Evolutionary conservation across 106 monocot species (phyloP).

Genomic region (Dendrobium chrysotoxum): DNA sequence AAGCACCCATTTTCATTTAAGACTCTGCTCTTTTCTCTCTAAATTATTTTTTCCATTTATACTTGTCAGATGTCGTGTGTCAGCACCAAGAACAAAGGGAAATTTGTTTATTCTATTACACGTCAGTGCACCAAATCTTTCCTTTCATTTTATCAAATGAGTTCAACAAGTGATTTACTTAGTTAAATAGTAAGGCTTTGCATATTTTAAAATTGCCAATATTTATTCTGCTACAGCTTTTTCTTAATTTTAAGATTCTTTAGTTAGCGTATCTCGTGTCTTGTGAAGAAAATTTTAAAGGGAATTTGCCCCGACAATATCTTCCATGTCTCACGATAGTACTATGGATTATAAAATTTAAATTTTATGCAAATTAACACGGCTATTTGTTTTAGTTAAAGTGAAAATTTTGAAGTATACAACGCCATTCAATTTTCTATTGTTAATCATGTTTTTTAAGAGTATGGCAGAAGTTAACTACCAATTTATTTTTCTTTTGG

Average conservation of each 20-base stretch:
- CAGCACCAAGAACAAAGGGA: not conserved
- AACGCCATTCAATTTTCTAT: no score
- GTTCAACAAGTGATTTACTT: not conserved
- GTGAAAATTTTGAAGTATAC: no score
- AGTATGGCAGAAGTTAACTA: no score
- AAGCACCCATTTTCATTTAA: no score
- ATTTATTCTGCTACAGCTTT: not conserved
- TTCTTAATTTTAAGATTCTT: not conserved
- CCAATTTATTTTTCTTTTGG: no score
- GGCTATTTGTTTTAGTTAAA: no score
- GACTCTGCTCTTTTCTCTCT: no score
- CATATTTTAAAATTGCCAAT: not conserved
- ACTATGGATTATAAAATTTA: no score
- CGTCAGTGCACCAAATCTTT: not conserved
- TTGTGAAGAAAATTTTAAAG: not conserved
- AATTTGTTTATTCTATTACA: not conserved
- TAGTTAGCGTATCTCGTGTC: not conserved
- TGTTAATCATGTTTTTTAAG: no score
- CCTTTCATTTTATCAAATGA: not conserved
- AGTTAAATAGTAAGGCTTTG: not conserved
- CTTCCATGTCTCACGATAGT: not conserved
- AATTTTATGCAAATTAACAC: no score
- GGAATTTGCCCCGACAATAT: not conserved
- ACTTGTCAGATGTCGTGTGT: not conserved
- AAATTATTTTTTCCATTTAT: not conserved